Percentiles rank a stretch among this genome's conserved stretches.
phyloP scores from a whole-genome alignment of 495 filamentous ascomycete species.

The Chlorociboria aeruginascens region DNA sequence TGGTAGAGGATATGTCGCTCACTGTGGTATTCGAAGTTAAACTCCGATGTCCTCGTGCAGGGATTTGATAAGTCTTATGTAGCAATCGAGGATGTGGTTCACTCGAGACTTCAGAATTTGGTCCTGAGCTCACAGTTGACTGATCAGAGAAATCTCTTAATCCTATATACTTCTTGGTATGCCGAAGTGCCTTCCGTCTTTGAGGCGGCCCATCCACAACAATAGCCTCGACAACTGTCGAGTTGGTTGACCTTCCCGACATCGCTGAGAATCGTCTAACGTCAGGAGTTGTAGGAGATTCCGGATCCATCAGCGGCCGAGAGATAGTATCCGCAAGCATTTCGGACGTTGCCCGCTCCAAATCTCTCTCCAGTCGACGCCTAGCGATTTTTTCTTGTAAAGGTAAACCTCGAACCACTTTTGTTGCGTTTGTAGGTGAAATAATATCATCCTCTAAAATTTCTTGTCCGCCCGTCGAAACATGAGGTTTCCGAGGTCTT shows the following conservation, averaged over 20 bases:
- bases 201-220: slow-evolving; percentile 49
- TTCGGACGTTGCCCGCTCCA: slow-evolving; percentile 17
- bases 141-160: slow-evolving; percentile 43
- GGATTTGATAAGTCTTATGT: slow-evolving; percentile 34
- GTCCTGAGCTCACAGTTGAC: slow-evolving; percentile 37
- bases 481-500: slow-evolving; percentile 20
- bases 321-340: slow-evolving; percentile 18
- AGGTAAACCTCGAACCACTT: slow-evolving; percentile 30
- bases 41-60: slow-evolving; percentile 36
- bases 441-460: slow-evolving; percentile 35
- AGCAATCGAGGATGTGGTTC: slow-evolving; percentile 33
- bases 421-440: slow-evolving; percentile 37
- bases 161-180: slow-evolving; percentile 47
- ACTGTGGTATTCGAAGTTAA: slow-evolving; percentile 45
- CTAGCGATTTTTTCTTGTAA: slow-evolving; percentile 33
- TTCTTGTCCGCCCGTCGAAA: slow-evolving; percentile 25
- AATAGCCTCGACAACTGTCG: slow-evolving; percentile 59
- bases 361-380: slow-evolving; percentile 26
- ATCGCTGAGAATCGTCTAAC: slow-evolving; percentile 45
- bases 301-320: slow-evolving; percentile 19
- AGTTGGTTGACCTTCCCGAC: slow-evolving; percentile 46
- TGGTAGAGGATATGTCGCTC: slow-evolving; percentile 40
- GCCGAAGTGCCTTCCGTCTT: slow-evolving; percentile 49
- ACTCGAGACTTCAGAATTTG: slow-evolving; percentile 31
- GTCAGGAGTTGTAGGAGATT: slow-evolving; percentile 32